Evolutionary conservation across 805 yeast species (phyloP), one percentile per base, ranked within the genome.

Genomic region (Ogataea wickerhamii): DNA sequence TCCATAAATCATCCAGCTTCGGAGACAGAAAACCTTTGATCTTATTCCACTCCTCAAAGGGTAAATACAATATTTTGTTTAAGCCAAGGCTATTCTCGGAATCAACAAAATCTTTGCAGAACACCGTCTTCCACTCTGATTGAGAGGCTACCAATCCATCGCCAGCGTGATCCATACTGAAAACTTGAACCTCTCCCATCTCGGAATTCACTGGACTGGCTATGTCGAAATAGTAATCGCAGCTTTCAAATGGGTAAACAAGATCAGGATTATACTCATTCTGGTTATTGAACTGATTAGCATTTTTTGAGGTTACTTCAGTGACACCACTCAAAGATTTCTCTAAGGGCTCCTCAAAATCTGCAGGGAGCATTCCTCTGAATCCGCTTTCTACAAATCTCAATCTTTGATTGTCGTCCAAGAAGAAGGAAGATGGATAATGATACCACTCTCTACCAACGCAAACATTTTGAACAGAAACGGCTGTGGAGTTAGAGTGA

Each of bases 381-480:
- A 89, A 91, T 1, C 91, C 93, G 40, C 87, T 80, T 39, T 70
- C 66, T 7, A 85, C 76, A 58, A 87, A 91, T 50, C 68, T 67
- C 18, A 87, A 64, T 47, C 96, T 65, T 51, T 71, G 71, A 40
- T 76, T 66, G 4, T 74, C 71, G 3, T 85, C 80, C 18, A 91
- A 64, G 55, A 89, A 87, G 56, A 88, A 85, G 0, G 96, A 88
- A 1, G 85, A 79, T 7, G 98, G 96, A 61, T 68, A 89, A 55
- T 91, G 84, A 54, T 87, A 87, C 97, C 97, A 89, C 63, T 91
- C 97, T 41, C 95, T 73, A 2, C 96, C 97, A n/a, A 84, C 71
- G 61, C 98, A 91, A 0, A 91, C 82, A 47, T 78, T 82, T 25
- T 63, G 64, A 11, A 44, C 34, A 3, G 52, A 49, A 5, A 53